Conservation (phyloP, 805 yeast genomes). For the Lachancea lanzarotensis region DNA sequence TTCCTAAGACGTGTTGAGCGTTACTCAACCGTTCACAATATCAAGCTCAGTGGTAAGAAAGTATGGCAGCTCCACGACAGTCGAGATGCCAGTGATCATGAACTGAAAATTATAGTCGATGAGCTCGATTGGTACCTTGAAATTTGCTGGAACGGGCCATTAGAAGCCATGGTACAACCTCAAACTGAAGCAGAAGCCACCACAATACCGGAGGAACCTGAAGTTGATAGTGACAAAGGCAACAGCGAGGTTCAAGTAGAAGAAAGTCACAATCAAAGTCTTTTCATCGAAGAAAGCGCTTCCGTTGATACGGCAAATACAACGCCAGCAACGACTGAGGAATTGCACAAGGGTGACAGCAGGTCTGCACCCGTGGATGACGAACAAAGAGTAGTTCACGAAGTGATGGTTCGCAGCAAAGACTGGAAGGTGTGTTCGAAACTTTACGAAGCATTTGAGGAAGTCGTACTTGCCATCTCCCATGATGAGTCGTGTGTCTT, state of each 20-base stretch:
- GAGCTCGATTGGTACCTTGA: conserved; percentile 31
- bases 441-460: conserved; percentile 55
- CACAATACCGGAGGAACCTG: neutral
- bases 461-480: conserved; percentile 52
- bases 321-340: neutral
- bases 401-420: conserved; percentile 46
- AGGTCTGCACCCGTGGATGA: conserved; percentile 10
- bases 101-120: conserved; percentile 23
- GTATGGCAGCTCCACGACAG: conserved; percentile 3
- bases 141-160: conserved; percentile 32
- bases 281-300: conserved; percentile 4
- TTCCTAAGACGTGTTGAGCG: conserved; percentile 61
- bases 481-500: conserved; percentile 54
- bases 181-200: conserved; percentile 5
- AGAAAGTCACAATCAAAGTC: conserved; percentile 1
- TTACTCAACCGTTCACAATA: conserved; percentile 46
- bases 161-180: conserved; percentile 17
- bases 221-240: neutral
- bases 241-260: neutral
- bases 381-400: conserved; percentile 24
- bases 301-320: conserved; percentile 7
- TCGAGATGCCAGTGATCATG: conserved; percentile 7
- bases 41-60: conserved; percentile 42
- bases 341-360: neutral
- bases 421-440: conserved; percentile 66